Evolutionary conservation across 164 flowering plant species (phyloP).

Genomic region (Vitis rotundifolia): DNA sequence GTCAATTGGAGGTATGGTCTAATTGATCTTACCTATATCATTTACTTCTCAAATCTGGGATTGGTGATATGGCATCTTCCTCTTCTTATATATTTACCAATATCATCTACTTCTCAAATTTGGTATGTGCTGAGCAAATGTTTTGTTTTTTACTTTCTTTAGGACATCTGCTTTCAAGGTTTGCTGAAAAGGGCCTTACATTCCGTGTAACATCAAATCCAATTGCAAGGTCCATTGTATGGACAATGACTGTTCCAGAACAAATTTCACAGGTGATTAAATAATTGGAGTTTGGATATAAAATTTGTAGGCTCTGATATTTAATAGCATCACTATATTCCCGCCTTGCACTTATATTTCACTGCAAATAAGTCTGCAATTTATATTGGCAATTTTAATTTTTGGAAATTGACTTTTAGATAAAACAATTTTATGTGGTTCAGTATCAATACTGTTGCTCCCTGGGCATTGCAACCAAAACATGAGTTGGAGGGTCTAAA

Average conservation of each 20-base stretch:
- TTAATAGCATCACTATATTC: no score
- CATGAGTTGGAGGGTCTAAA: no score
- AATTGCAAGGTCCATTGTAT: slow-evolving; percentile 72
- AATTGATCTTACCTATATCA: neutral
- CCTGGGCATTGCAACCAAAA: no score
- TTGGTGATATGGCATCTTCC: no score
- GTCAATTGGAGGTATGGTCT: slow-evolving; percentile 65
- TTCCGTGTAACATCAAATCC: slow-evolving; percentile 76
- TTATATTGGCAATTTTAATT: no score
- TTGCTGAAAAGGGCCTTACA: slow-evolving; percentile 73
- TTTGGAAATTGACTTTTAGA: no score
- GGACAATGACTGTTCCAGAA: slow-evolving; percentile 81
- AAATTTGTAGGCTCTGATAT: no score
- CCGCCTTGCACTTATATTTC: no score
- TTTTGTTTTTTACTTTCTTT: slow-evolving; percentile 8
- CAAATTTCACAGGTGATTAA: slow-evolving; percentile 60
- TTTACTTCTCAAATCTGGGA: neutral
- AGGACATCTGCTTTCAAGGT: slow-evolving; percentile 81
- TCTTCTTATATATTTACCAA: neutral
- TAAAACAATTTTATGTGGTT: no score
- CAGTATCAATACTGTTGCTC: no score
- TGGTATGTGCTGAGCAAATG: neutral
- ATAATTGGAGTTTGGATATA: neutral
- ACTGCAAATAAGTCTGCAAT: no score
- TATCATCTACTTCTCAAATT: neutral